Percentiles rank a stretch among this genome's conserved stretches.
Evolutionary conservation across 345 rosid species (phyloP).

Genomic region (Arabis alpina): DNA sequence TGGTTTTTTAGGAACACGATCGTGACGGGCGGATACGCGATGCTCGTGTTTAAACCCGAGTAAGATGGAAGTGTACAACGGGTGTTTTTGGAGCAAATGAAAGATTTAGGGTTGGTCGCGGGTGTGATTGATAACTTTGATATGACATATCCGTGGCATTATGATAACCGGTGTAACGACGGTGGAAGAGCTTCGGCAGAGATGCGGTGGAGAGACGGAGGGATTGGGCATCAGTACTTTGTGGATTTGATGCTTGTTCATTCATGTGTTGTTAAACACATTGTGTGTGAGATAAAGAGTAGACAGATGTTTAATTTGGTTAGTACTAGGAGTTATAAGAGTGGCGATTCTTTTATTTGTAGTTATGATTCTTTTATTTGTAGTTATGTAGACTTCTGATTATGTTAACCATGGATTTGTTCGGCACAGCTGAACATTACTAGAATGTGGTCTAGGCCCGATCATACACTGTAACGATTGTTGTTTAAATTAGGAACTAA

Average conservation of each 20-base stretch:
- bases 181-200: slow-evolving; percentile 83
- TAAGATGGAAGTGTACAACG: too few relatives aligned
- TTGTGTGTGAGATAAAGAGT: slow-evolving; percentile 53
- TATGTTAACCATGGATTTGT: not conserved
- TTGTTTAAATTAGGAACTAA: too few relatives aligned
- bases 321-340: not conserved
- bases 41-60: too few relatives aligned
- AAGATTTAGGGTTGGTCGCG: slow-evolving; percentile 55
- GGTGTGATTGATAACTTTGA: slow-evolving; percentile 80
- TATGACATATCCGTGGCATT: slow-evolving; percentile 92
- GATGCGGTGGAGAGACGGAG: slow-evolving; percentile 87
- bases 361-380: slow-evolving; percentile 19
- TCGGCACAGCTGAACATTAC: not conserved
- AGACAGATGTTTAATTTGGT: slow-evolving; percentile 6
- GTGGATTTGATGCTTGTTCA: slow-evolving; percentile 90
- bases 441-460: not conserved
- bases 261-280: slow-evolving; percentile 75
- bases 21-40: too few relatives aligned
- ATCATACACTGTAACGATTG: too few relatives aligned
- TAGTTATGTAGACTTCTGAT: not conserved
- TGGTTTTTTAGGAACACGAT: too few relatives aligned
- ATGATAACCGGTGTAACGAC: slow-evolving; percentile 80
- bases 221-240: slow-evolving; percentile 89
- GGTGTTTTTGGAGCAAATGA: slow-evolving; percentile 68
- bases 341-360: slow-evolving; percentile 20